Evolutionary conservation across 495 filamentous ascomycete species (phyloP).

Genomic region (Neurospora sp.): DNA sequence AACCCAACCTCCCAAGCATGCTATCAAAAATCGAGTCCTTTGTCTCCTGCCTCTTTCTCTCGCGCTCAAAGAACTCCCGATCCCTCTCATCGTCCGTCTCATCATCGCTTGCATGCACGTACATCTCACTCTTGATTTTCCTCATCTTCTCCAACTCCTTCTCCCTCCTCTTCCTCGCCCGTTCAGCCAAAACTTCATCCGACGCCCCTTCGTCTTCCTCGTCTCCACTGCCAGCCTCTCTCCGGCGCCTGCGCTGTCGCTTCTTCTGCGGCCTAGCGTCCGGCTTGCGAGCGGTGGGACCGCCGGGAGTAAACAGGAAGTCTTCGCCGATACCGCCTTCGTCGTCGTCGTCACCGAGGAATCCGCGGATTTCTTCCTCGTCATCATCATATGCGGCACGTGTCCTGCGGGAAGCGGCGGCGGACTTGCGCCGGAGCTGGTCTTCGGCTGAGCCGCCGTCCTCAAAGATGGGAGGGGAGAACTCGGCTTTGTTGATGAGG

Average conservation of each 20-base stretch:
- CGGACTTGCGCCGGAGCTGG: constrained; percentile 61
- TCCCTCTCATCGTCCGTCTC: constrained; percentile 61
- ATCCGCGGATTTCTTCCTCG: constrained; percentile 42
- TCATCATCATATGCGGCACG: constrained; percentile 52
- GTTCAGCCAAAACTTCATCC: constrained; percentile 32
- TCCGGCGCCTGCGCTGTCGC: constrained; percentile 32
- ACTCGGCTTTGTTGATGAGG: constrained; percentile 60
- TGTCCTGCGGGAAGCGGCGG: constrained; percentile 22
- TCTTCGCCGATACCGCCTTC: constrained; percentile 46
- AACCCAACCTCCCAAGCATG: constrained; percentile 2
- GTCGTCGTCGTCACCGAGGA: constrained; percentile 50
- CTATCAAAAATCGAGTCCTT: constrained; percentile 22
- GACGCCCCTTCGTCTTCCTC: constrained; percentile 39
- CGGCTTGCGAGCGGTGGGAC: constrained; percentile 45
- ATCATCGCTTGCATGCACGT: constrained; percentile 69
- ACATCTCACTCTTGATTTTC: constrained; percentile 77
- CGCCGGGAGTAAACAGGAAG: constrained; percentile 55
- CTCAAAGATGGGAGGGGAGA: constrained; percentile 60
- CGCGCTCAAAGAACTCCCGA: constrained; percentile 62
- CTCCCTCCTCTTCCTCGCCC: constrained; percentile 42
- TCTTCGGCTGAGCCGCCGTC: constrained; percentile 62
- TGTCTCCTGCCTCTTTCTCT: constrained; percentile 34
- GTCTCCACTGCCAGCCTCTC: constrained; percentile 31
- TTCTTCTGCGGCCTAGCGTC: constrained; percentile 30
- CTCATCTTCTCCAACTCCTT: constrained; percentile 53